Percentiles rank a stretch among this genome's conserved stretches.
phyloP scores from a whole-genome alignment of 2,329 filamentous ascomycete genomes.

The Claviceps monticola region DNA sequence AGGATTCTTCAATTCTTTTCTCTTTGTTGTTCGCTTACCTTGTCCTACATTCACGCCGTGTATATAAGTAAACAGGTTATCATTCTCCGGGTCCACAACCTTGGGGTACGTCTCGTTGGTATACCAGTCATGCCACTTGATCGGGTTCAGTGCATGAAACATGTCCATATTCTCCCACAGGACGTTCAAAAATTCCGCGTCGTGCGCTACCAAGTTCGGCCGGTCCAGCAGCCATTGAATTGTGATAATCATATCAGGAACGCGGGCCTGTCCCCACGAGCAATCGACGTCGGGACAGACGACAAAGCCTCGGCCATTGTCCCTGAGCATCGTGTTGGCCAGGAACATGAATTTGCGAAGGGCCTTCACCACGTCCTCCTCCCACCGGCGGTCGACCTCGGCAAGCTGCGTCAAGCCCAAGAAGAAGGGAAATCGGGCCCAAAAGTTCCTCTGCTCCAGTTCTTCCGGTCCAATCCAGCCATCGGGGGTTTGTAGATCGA shows the following conservation, averaged over 20 bases:
- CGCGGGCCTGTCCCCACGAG: slow-evolving; percentile 20
- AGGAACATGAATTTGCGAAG: slow-evolving; percentile 21
- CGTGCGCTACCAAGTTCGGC: not conserved
- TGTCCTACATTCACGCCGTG: slow-evolving; percentile 32
- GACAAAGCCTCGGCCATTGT: slow-evolving; percentile 37
- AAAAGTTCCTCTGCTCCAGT: slow-evolving; percentile 15
- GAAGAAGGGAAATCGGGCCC: slow-evolving; percentile 19
- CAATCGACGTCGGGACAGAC: slow-evolving; percentile 24
- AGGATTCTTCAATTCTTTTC: not conserved
- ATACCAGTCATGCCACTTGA: slow-evolving; percentile 17
- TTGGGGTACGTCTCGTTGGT: slow-evolving; percentile 11
- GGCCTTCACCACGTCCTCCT: slow-evolving; percentile 8
- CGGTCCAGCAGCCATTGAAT: slow-evolving; percentile 26
- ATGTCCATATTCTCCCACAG: slow-evolving; percentile 28
- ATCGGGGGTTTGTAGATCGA: slow-evolving; percentile 28
- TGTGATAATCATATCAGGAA: slow-evolving; percentile 25
- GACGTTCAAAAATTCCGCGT: slow-evolving; percentile 8
- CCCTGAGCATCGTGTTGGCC: slow-evolving; percentile 38
- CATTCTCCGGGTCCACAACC: slow-evolving; percentile 9
- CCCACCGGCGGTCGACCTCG: slow-evolving; percentile 16
- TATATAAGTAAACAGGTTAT: slow-evolving; percentile 16
- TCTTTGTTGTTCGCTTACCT: slow-evolving; percentile 17
- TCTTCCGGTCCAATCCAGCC: slow-evolving; percentile 37
- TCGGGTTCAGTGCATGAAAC: slow-evolving; percentile 18
- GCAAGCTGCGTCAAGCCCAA: slow-evolving; percentile 19